Conservation (phyloP, 345 rosid species). For the Eucalyptus microcorys region DNA sequence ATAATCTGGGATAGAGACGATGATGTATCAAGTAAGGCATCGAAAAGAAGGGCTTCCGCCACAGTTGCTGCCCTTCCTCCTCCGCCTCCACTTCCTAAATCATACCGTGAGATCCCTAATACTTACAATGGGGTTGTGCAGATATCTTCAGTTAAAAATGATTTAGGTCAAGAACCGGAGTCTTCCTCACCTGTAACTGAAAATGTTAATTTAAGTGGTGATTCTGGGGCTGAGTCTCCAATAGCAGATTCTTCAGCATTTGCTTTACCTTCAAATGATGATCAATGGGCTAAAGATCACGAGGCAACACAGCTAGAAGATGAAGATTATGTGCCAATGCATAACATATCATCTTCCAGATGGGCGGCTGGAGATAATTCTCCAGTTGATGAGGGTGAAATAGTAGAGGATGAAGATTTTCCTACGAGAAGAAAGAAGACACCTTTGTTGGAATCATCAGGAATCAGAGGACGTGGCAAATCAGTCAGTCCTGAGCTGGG, state of each 20-base stretch:
- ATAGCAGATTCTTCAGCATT: slow-evolving; percentile 1
- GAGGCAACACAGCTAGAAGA: slow-evolving; percentile 41
- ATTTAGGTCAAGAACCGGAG: slow-evolving; percentile 1
- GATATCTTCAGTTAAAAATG: slow-evolving; percentile 22
- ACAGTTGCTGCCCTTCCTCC: slow-evolving; percentile 33
- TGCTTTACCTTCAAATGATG: slow-evolving; percentile 25
- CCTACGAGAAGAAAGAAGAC: slow-evolving; percentile 57
- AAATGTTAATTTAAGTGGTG: slow-evolving; percentile 6
- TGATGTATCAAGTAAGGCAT: slow-evolving; percentile 18
- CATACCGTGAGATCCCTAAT: slow-evolving; percentile 26
- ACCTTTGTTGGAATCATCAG: slow-evolving; percentile 18
- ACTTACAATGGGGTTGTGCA: slow-evolving; percentile 23
- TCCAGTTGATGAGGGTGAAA: slow-evolving; percentile 85
- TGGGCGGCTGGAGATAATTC: slow-evolving; percentile 92
- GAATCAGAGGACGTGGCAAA: slow-evolving; percentile 20
- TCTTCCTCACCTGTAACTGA: slow-evolving; percentile 15
- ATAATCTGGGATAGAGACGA: slow-evolving; percentile 96
- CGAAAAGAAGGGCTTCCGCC: slow-evolving; percentile 22
- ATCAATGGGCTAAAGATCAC: slow-evolving; percentile 12
- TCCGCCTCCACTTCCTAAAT: slow-evolving; percentile 42
- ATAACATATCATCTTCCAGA: slow-evolving; percentile 88
- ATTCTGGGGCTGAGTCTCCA: slow-evolving; percentile 17
- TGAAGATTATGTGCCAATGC: slow-evolving; percentile 64
- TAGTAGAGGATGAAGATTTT: slow-evolving; percentile 51
- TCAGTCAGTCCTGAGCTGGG: slow-evolving; percentile 56